Conservation (phyloP, 2,329 filamentous ascomycete species). For the Aspergillus pseudotamarii region DNA sequence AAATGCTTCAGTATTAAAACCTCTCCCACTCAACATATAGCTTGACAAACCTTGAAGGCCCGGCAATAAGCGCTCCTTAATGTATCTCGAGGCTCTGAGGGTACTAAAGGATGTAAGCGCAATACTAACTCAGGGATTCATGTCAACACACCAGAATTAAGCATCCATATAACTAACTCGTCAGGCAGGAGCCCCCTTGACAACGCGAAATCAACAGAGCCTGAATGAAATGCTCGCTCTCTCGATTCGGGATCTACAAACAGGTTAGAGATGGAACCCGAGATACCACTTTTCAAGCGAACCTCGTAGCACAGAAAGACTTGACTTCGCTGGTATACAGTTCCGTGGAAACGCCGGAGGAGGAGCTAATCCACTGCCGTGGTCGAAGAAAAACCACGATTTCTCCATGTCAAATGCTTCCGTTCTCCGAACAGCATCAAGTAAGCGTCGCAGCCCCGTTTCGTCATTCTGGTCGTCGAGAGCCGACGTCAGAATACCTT, state of each 20-base stretch:
- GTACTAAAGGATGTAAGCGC: slow-evolving; percentile 40
- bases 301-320: slow-evolving; percentile 38
- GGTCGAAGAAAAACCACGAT: slow-evolving; percentile 61
- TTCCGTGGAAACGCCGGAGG: slow-evolving; percentile 38
- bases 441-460: slow-evolving; percentile 51
- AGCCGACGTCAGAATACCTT: slow-evolving; percentile 46
- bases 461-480: slow-evolving; percentile 49
- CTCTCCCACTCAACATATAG: neutral
- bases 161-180: slow-evolving; percentile 67
- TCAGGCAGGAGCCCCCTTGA: slow-evolving; percentile 57
- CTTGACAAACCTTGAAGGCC: slow-evolving; percentile 48
- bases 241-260: slow-evolving; percentile 52
- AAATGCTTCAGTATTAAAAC: slow-evolving; percentile 15
- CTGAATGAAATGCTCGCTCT: slow-evolving; percentile 63
- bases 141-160: slow-evolving; percentile 35
- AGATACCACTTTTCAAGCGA: slow-evolving; percentile 9
- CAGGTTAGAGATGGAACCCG: slow-evolving; percentile 16
- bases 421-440: slow-evolving; percentile 62
- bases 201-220: slow-evolving; percentile 61
- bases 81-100: slow-evolving; percentile 57
- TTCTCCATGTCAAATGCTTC: slow-evolving; percentile 59
- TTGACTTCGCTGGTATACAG: slow-evolving; percentile 34
- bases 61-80: slow-evolving; percentile 64
- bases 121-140: neutral
- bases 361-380: slow-evolving; percentile 25